Evolutionary conservation across 225 moss, liverwort and hornwort species (phyloP).

Genomic region (Anthoceros angustus): DNA sequence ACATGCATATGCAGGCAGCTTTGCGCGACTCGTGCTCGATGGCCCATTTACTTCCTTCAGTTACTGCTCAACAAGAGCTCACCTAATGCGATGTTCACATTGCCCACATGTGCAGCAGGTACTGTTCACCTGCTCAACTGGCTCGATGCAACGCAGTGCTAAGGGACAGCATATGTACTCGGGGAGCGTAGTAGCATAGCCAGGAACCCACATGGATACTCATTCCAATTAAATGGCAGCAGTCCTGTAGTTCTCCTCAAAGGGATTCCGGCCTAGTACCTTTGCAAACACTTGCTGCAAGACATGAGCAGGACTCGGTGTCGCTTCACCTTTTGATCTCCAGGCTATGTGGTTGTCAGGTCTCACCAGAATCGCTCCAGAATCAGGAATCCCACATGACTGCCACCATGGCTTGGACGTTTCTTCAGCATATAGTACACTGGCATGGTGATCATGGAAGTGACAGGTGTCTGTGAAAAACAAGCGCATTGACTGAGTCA

Average conservation of each 20-base stretch:
- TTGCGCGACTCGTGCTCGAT: no score
- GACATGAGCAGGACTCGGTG: conserved; percentile 15
- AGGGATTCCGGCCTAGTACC: conserved; percentile 9
- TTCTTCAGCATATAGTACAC: conserved; percentile 41
- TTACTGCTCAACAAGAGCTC: not conserved
- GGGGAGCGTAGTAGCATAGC: no score
- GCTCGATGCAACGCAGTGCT: not conserved
- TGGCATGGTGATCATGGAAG: conserved; percentile 11
- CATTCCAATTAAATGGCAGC: not conserved
- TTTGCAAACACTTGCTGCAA: conserved; percentile 13
- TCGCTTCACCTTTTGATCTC: conserved; percentile 27
- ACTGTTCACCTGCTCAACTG: not conserved
- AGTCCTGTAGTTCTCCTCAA: not conserved
- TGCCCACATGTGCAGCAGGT: not conserved
- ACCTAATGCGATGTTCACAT: not conserved
- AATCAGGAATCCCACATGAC: conserved; percentile 30
- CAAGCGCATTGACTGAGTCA: not conserved
- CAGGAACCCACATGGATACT: not conserved
- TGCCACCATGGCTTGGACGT: conserved; percentile 43
- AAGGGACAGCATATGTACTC: no score
- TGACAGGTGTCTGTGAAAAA: not conserved
- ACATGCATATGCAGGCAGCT: no score
- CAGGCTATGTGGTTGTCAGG: conserved; percentile 91
- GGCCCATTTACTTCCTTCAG: not conserved
- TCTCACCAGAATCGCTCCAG: conserved; percentile 67